Conservation (phyloP, 2,329 filamentous ascomycete species). For the Pseudopyricularia cyperi region DNA sequence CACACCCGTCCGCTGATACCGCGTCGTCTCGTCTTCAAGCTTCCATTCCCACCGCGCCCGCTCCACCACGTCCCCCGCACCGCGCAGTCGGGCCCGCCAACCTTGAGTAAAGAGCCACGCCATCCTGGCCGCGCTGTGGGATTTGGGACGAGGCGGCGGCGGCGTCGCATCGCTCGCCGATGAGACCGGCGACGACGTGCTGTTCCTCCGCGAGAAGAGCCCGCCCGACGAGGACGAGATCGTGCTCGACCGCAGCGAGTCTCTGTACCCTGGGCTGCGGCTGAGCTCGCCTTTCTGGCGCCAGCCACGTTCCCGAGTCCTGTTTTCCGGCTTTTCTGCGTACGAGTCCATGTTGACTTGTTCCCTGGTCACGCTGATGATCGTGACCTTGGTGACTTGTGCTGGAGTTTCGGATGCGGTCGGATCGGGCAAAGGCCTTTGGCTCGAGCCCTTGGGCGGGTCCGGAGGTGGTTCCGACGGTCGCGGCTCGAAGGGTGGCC, state of each 20-base stretch:
- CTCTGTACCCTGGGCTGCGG: not conserved
- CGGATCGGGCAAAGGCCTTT: not conserved
- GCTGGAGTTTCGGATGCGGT: not conserved
- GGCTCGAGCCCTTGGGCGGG: not conserved
- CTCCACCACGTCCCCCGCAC: conserved; percentile 19
- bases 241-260: not conserved
- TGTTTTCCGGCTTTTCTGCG: not conserved
- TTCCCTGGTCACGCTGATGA: not conserved
- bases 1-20: not conserved
- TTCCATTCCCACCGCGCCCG: conserved; percentile 18
- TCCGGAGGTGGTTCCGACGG: not conserved
- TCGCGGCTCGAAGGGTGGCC: not conserved
- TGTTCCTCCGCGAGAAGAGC: not conserved
- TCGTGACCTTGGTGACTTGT: not conserved
- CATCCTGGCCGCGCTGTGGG: conserved; percentile 15
- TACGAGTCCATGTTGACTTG: not conserved
- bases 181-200: not conserved
- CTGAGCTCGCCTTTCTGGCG: not conserved
- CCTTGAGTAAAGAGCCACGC: conserved; percentile 24
- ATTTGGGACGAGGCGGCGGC: not conserved
- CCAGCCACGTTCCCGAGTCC: not conserved
- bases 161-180: not conserved
- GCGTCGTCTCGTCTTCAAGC: not conserved
- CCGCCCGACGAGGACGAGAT: not conserved
- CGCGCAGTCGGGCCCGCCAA: conserved; percentile 20